Percentiles rank a stretch among this genome's conserved stretches.
Evolutionary conservation across 306 rosid genomes (phyloP).

Genomic region (Cicer chorassanicum): DNA sequence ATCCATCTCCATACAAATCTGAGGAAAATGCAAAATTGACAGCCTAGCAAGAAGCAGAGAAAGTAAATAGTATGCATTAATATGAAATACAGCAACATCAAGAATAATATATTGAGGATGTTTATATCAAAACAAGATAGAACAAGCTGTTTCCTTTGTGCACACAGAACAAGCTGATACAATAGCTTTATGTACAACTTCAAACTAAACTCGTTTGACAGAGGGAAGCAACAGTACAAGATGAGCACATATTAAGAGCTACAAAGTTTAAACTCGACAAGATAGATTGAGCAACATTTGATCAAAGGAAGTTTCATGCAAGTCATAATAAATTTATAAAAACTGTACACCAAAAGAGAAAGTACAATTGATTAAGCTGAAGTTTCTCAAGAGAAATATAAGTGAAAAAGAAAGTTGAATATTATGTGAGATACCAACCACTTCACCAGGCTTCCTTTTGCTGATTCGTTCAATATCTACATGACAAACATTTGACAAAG

Average conservation of each 20-base stretch:
- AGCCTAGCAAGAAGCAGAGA: background rate
- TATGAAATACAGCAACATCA: background rate
- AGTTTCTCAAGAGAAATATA: background rate
- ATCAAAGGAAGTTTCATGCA: background rate
- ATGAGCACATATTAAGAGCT: background rate
- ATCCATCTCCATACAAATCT: background rate
- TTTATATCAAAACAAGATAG: background rate
- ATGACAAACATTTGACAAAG: slow-evolving; percentile 90
- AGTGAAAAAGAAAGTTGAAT: slow-evolving; percentile 16
- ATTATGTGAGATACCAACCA: slow-evolving; percentile 53
- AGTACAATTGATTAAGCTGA: background rate
- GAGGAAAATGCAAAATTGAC: slow-evolving; percentile 8
- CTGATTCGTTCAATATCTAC: slow-evolving; percentile 87
- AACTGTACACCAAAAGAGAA: background rate
- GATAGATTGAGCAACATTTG: background rate
- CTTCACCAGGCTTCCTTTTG: slow-evolving; percentile 92
- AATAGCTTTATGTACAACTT: background rate
- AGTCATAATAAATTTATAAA: background rate
- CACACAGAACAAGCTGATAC: background rate
- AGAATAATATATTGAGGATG: slow-evolving; percentile 17
- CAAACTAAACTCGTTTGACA: background rate
- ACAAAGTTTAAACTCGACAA: background rate
- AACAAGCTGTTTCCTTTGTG: background rate
- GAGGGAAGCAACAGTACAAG: background rate
- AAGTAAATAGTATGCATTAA: slow-evolving; percentile 11